Conservation (phyloP, 78 protist species). For the Dictyostelium purpureum region DNA sequence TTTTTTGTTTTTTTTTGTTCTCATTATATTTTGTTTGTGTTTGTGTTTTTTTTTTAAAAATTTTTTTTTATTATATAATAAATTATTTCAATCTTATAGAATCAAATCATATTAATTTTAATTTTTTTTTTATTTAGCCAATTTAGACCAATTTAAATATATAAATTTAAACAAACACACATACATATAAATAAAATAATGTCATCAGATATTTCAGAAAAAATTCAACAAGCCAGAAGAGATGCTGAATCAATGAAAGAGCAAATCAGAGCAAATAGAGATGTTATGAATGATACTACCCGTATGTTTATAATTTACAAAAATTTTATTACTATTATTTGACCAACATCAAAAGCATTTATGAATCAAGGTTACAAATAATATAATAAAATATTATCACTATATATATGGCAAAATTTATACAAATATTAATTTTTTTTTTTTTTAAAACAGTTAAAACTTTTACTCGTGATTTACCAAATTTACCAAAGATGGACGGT, state of each 20-base stretch:
- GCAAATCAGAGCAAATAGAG: slow-evolving; percentile 81
- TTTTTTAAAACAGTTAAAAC: slow-evolving; percentile 80
- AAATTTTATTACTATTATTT: not conserved
- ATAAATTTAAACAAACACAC: not conserved
- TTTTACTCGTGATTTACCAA: slow-evolving; percentile 73
- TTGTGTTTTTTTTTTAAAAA: not conserved
- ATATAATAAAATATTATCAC: not conserved
- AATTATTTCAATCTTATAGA: not conserved
- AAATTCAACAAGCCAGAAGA: slow-evolving; percentile 81
- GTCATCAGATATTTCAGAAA: slow-evolving; percentile 80
- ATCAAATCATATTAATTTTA: not conserved
- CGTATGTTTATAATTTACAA: slow-evolving; percentile 31
- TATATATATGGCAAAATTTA: too few relatives aligned
- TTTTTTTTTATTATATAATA: too few relatives aligned
- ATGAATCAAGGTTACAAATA: too few relatives aligned
- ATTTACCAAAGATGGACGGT: slow-evolving; percentile 70
- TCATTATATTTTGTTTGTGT: not conserved
- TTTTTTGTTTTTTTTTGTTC: not conserved
- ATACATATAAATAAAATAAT: slow-evolving; percentile 1
- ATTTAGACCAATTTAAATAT: not conserved
- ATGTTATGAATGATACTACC: slow-evolving; percentile 77
- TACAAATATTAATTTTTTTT: not conserved
- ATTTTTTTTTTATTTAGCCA: not conserved
- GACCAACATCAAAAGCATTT: not conserved
- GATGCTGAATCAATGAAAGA: slow-evolving; percentile 81